Evolutionary conservation across 2,329 filamentous ascomycete genomes (phyloP).

Genomic region (Ophiostoma pallidulum): DNA sequence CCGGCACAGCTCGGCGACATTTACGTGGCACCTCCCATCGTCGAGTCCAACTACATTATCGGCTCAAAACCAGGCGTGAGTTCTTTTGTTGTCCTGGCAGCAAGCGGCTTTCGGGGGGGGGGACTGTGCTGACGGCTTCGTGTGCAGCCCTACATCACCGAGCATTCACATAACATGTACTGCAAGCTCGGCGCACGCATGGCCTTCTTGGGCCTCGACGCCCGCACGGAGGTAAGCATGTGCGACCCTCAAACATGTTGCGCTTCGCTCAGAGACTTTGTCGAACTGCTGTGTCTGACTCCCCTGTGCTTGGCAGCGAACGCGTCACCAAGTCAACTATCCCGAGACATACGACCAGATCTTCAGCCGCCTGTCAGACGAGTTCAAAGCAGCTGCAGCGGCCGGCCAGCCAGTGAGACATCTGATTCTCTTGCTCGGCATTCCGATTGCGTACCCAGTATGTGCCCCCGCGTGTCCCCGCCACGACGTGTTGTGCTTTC

Average conservation of each 20-base stretch:
- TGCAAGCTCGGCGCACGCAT: constrained; percentile 73
- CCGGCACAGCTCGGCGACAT: constrained; percentile 63
- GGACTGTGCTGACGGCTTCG: constrained; percentile 20
- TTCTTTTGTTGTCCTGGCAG: too few relatives aligned
- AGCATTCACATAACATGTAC: constrained; percentile 81
- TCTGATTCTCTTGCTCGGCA: constrained; percentile 75
- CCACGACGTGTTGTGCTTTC: not conserved
- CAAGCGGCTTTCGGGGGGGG: too few relatives aligned
- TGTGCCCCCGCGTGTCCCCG: constrained; percentile 19
- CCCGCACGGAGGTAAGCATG: constrained; percentile 70
- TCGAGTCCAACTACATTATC: constrained; percentile 67
- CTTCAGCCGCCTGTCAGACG: constrained; percentile 60
- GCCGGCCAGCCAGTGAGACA: constrained; percentile 75
- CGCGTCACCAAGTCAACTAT: constrained; percentile 89
- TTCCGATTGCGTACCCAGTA: constrained; percentile 76
- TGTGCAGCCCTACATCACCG: constrained; percentile 73
- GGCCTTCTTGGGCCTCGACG: constrained; percentile 81
- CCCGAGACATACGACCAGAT: constrained; percentile 80
- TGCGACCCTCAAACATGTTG: too few relatives aligned
- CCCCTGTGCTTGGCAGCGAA: constrained; percentile 58
- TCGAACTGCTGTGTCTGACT: too few relatives aligned
- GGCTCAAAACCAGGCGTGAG: constrained; percentile 64
- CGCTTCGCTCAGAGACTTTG: too few relatives aligned
- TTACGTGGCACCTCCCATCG: constrained; percentile 51
- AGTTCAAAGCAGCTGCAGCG: constrained; percentile 59